These are phyloP conservation scores for Celoporthe dispersa DNA, from an alignment of 2,329 filamentous ascomycete species.

Conservation along the genomic window DNA sequence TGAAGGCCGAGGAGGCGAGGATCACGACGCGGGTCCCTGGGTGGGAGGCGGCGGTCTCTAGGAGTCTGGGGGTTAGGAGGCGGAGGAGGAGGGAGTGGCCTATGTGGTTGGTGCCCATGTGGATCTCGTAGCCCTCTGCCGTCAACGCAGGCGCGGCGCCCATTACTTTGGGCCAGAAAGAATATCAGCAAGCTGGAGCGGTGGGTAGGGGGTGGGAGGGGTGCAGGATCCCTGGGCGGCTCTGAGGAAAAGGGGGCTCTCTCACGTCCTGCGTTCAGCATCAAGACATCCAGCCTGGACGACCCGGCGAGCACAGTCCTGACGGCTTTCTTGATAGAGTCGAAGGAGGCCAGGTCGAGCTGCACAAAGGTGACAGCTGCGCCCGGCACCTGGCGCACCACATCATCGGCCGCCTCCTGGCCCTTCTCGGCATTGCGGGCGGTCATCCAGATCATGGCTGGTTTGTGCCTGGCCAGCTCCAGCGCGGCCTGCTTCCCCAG, in stretches of 20 bases:
- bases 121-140: slow-evolving; percentile 52
- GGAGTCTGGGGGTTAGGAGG: slow-evolving; percentile 40
- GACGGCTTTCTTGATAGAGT: slow-evolving; percentile 47
- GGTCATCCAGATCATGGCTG: slow-evolving; percentile 38
- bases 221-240: too few relatives aligned
- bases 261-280: slow-evolving; percentile 51
- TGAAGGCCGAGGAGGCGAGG: slow-evolving; percentile 36
- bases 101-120: slow-evolving; percentile 55
- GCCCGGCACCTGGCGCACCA: slow-evolving; percentile 35
- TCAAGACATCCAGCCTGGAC: slow-evolving; percentile 27
- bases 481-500: slow-evolving; percentile 52
- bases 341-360: slow-evolving; percentile 50
- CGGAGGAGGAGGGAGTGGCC: slow-evolving; percentile 51
- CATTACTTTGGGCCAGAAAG: slow-evolving; percentile 35
- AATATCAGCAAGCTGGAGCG: background rate
- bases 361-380: slow-evolving; percentile 40
- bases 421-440: slow-evolving; percentile 44
- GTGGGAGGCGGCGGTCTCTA: slow-evolving; percentile 35
- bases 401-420: slow-evolving; percentile 43
- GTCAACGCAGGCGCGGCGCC: slow-evolving; percentile 42
- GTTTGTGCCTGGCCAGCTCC: slow-evolving; percentile 46
- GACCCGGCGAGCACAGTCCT: slow-evolving; percentile 40
- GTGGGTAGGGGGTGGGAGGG: background rate
- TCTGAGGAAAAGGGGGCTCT: background rate
- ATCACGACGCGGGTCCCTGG: slow-evolving; percentile 39